Evolutionary conservation across 2,329 filamentous ascomycete species (phyloP).

Genomic region (Didymella lethalis): DNA sequence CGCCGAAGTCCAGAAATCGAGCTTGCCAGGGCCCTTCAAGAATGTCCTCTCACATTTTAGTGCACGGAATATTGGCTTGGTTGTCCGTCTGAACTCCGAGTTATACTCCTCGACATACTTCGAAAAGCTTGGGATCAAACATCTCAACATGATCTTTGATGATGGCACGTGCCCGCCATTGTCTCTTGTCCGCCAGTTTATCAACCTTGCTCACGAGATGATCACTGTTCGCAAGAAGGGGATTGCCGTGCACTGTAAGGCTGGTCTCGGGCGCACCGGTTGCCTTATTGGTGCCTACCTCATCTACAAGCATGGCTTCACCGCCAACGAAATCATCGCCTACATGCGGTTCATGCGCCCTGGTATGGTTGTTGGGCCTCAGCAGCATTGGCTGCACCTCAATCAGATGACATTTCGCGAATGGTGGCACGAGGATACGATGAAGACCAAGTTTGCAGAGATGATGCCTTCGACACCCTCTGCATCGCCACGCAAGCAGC

Average conservation of each 20-base stretch:
- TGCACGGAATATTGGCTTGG: constrained; percentile 86
- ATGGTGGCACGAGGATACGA: constrained; percentile 85
- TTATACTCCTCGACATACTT: constrained; percentile 98
- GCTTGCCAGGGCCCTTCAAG: constrained; percentile 87
- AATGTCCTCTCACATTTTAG: constrained; percentile 92
- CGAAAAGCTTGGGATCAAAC: constrained; percentile 90
- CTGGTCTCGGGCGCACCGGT: constrained; percentile 91
- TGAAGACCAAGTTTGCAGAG: constrained; percentile 82
- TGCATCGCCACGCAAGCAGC: constrained; percentile 58
- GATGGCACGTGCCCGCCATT: constrained; percentile 95
- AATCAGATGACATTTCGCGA: constrained; percentile 98
- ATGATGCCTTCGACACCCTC: constrained; percentile 65
- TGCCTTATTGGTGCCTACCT: constrained; percentile 97
- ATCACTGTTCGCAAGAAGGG: constrained; percentile 90
- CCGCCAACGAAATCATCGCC: constrained; percentile 94
- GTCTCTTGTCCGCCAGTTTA: constrained; percentile 89
- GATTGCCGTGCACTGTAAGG: constrained; percentile 98
- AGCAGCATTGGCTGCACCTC: constrained; percentile 98
- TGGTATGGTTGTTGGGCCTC: constrained; percentile 97
- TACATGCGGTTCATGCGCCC: constrained; percentile 99
- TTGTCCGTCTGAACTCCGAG: constrained; percentile 93
- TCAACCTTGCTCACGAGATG: constrained; percentile 91
- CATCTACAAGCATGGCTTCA: constrained; percentile 97
- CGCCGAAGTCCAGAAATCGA: constrained; percentile 74
- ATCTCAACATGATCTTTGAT: constrained; percentile 99